These are phyloP conservation scores for Capsella rubella DNA, from an alignment of 441 rosid genomes.

Conservation along the genomic window DNA sequence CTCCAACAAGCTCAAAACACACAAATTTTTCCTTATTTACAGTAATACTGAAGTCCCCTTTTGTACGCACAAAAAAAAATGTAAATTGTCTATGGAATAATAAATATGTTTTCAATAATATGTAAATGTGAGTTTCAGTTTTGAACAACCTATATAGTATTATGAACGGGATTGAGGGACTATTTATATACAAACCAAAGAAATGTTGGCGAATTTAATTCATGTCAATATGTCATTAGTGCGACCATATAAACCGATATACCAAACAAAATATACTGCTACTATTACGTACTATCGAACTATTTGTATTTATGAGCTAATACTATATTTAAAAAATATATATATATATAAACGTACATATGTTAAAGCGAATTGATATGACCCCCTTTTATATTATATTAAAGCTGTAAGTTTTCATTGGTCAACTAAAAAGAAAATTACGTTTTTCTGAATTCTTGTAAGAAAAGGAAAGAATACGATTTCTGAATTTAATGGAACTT, in stretches of 20 bases:
- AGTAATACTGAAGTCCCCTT: neutral
- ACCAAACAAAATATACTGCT: slow-evolving; percentile 18
- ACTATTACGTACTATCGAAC: neutral
- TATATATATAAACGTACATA: neutral
- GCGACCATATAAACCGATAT: slow-evolving; percentile 28
- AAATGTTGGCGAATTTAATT: slow-evolving; percentile 34
- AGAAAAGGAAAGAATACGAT: too few relatives aligned
- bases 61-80: neutral
- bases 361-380: neutral
- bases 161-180: neutral
- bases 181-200: neutral
- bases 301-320: neutral
- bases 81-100: neutral
- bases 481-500: too few relatives aligned
- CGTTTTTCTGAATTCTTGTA: too few relatives aligned
- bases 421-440: too few relatives aligned
- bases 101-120: neutral
- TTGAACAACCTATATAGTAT: neutral
- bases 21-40: neutral
- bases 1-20: slow-evolving; percentile 17
- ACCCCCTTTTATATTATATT: too few relatives aligned
- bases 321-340: neutral
- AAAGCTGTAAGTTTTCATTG: too few relatives aligned
- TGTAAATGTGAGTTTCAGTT: neutral
- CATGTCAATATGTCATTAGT: slow-evolving; percentile 16